phyloP scores from a whole-genome alignment of 2,329 filamentous ascomycete species.

The Fusarium domesticum region DNA sequence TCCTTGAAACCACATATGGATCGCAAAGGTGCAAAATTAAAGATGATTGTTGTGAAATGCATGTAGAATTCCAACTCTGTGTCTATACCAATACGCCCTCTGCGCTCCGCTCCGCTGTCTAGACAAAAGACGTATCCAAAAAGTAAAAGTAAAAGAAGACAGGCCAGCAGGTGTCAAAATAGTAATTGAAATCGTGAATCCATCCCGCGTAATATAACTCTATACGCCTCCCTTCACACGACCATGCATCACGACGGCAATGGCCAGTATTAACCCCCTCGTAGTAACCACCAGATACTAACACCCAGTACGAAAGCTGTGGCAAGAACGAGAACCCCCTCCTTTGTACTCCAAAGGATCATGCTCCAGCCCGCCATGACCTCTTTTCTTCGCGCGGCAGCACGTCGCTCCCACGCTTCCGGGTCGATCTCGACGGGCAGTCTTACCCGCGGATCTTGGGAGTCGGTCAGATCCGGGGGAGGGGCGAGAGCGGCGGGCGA shows the following conservation, averaged over 20 bases:
- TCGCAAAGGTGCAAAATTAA: background rate
- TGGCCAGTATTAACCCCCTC: slow-evolving; percentile 14
- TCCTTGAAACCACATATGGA: background rate
- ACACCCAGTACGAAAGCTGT: slow-evolving; percentile 42
- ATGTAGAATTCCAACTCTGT: background rate
- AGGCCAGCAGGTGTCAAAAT: background rate
- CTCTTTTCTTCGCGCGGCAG: slow-evolving; percentile 45
- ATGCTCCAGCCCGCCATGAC: slow-evolving; percentile 52
- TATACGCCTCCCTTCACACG: background rate
- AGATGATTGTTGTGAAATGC: background rate
- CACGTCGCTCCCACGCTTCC: slow-evolving; percentile 52
- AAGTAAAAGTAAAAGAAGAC: background rate
- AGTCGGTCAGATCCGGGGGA: slow-evolving; percentile 21
- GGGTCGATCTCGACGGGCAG: slow-evolving; percentile 53
- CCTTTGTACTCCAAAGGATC: slow-evolving; percentile 52
- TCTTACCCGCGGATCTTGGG: slow-evolving; percentile 41
- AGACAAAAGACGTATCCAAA: background rate
- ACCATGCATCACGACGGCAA: background rate
- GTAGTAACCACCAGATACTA: slow-evolving; percentile 45
- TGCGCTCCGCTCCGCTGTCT: background rate
- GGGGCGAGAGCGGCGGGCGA: slow-evolving; percentile 39
- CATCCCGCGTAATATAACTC: background rate
- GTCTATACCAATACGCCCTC: background rate
- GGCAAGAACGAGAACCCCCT: slow-evolving; percentile 46
- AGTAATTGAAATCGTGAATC: background rate